A percentile compares a stretch with the other conserved stretches of the same genome.
These are phyloP conservation scores for Termitomyces sp. DNA, from an alignment of 768 basidiomycete species.

Conservation along the genomic window DNA sequence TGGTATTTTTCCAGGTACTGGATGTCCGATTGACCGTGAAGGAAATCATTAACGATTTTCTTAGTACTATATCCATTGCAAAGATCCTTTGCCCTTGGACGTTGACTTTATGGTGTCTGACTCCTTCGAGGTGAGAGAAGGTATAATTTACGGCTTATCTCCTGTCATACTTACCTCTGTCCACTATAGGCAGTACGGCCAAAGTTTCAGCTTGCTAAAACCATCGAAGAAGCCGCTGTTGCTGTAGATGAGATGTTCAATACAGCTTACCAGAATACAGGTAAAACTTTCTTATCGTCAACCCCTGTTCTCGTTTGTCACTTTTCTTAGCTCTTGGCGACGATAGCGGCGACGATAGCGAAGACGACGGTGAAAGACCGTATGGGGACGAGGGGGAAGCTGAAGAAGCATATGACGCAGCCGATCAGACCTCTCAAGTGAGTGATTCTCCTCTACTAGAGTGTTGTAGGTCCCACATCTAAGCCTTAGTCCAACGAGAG, in stretches of 20 bases:
- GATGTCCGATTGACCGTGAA: background rate
- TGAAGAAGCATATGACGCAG: constrained; percentile 64
- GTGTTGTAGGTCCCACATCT: background rate
- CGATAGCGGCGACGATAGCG: constrained; percentile 61
- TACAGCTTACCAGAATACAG: constrained; percentile 53
- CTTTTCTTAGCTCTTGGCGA: constrained; percentile 27
- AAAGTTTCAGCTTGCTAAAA: constrained; percentile 64
- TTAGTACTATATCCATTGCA: constrained; percentile 85
- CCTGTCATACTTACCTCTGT: background rate
- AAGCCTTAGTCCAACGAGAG: constrained; percentile 52
- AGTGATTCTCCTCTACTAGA: constrained; percentile 14
- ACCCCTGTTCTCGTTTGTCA: background rate
- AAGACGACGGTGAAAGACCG: constrained; percentile 55
- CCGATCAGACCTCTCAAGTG: constrained; percentile 51
- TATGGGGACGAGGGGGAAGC: constrained; percentile 43
- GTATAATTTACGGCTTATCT: background rate
- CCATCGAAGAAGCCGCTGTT: constrained; percentile 76
- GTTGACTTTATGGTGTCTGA: constrained; percentile 96
- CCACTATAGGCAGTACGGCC: constrained; percentile 73
- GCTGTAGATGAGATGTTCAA: constrained; percentile 91
- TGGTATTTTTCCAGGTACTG: constrained; percentile 87
- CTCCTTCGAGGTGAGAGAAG: constrained; percentile 71
- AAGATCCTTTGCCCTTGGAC: constrained; percentile 90
- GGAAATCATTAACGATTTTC: background rate
- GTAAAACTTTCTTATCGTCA: constrained; percentile 29